Evolutionary conservation across 2,329 filamentous ascomycete species (phyloP).

Genomic region (Talaromyces atroroseus): DNA sequence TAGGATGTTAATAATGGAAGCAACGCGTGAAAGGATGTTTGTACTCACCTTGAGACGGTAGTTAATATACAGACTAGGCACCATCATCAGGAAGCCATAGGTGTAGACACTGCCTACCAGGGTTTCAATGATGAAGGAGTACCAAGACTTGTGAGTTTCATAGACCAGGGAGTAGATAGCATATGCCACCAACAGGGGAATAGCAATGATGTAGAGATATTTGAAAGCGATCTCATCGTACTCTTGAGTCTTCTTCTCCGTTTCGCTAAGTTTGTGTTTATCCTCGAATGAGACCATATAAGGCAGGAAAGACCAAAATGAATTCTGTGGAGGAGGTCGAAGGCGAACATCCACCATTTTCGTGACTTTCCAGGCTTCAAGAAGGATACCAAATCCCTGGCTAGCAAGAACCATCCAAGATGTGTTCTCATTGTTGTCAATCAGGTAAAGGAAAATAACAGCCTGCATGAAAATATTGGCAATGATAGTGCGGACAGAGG

Average conservation of each 20-base stretch:
- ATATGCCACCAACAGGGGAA: conserved; percentile 83
- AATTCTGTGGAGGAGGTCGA: conserved; percentile 61
- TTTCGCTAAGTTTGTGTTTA: conserved; percentile 92
- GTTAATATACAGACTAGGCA: conserved; percentile 96
- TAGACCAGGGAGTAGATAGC: conserved; percentile 87
- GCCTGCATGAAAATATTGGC: conserved; percentile 97
- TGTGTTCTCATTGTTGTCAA: conserved; percentile 96
- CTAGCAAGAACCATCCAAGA: conserved; percentile 98
- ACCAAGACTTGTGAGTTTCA: conserved; percentile 96
- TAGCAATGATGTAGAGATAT: conserved; percentile 89
- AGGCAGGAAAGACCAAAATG: conserved; percentile 67
- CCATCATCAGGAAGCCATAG: conserved; percentile 99
- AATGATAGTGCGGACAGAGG: conserved; percentile 90
- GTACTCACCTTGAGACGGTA: conserved; percentile 75
- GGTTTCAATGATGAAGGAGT: conserved; percentile 90
- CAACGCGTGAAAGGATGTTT: background rate
- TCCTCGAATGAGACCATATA: conserved; percentile 85
- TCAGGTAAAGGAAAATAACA: conserved; percentile 90
- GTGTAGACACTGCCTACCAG: conserved; percentile 95
- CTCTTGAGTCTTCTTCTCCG: conserved; percentile 95
- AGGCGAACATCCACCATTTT: conserved; percentile 87
- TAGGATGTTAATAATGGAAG: conserved; percentile 17
- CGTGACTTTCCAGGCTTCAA: conserved; percentile 92
- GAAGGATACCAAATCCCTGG: conserved; percentile 75
- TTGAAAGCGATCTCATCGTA: conserved; percentile 97